These are phyloP conservation scores for Colletotrichum orbiculare DNA, from an alignment of 2,329 filamentous ascomycete species.

Conservation along the genomic window DNA sequence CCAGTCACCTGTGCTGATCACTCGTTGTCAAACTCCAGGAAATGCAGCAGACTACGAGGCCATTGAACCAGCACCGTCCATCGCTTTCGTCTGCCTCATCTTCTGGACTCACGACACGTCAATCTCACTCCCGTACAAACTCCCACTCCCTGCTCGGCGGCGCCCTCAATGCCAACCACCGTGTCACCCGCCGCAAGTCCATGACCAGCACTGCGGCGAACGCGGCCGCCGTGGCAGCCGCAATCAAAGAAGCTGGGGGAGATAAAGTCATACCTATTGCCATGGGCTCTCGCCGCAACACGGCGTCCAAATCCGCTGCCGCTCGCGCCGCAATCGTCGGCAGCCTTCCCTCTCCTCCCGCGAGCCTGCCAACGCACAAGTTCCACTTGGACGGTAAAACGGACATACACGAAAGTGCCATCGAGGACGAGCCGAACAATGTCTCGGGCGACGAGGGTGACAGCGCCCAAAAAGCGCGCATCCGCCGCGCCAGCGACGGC, in stretches of 20 bases:
- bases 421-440: conserved; percentile 75
- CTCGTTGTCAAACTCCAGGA: conserved; percentile 58
- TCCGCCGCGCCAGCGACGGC: conserved; percentile 83
- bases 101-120: conserved; percentile 69
- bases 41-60: conserved; percentile 73
- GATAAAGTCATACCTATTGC: conserved; percentile 67
- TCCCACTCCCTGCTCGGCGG: conserved; percentile 84
- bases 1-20: conserved; percentile 51
- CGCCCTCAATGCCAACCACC: conserved; percentile 82
- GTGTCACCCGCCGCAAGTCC: conserved; percentile 93
- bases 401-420: conserved; percentile 67
- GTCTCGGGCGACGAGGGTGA: conserved; percentile 67
- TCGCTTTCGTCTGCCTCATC: conserved; percentile 68
- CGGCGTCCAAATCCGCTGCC: conserved; percentile 73
- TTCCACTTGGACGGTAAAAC: conserved; percentile 63
- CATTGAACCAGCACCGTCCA: conserved; percentile 72
- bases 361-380: conserved; percentile 73
- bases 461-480: conserved; percentile 59
- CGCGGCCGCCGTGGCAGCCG: conserved; percentile 80
- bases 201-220: conserved; percentile 81
- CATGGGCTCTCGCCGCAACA: conserved; percentile 71
- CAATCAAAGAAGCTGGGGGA: conserved; percentile 73
- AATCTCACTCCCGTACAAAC: conserved; percentile 78
- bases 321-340: conserved; percentile 63
- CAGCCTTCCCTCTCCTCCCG: conserved; percentile 72